Conservation (phyloP, 768 basidiomycete genomes). For the Gyrodon lividus region DNA sequence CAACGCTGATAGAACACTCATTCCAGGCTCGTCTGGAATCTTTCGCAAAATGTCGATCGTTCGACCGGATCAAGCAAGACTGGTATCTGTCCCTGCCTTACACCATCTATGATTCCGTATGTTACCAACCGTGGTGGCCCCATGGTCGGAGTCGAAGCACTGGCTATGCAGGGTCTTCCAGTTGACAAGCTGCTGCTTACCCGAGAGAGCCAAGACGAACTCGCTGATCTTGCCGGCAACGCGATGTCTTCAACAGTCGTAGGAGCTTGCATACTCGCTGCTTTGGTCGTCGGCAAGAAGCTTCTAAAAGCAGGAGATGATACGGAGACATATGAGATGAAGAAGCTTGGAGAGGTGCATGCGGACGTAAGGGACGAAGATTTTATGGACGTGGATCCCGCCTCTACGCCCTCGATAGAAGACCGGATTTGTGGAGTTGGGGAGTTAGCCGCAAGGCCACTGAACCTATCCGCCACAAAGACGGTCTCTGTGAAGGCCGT, state of each 20-base stretch:
- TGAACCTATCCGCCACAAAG: constrained; percentile 65
- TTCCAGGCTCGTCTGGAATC: constrained; percentile 85
- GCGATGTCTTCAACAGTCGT: constrained; percentile 98
- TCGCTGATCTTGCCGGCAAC: constrained; percentile 93
- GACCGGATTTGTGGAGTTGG: constrained; percentile 74
- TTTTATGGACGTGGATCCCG: constrained; percentile 49
- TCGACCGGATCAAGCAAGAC: constrained; percentile 76
- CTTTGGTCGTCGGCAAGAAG: constrained; percentile 64
- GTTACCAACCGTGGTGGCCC: constrained; percentile 95
- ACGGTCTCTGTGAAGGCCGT: constrained; percentile 50
- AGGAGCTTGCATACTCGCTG: constrained; percentile 83
- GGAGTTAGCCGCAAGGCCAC: constrained; percentile 54
- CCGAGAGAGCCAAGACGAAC: constrained; percentile 88
- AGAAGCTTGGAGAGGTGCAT: constrained; percentile 39
- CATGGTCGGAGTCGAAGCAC: constrained; percentile 89
- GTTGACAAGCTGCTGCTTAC: constrained; percentile 90
- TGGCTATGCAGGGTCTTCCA: constrained; percentile 93
- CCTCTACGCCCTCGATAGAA: constrained; percentile 30
- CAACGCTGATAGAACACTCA: constrained; percentile 1
- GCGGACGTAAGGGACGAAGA: constrained; percentile 33
- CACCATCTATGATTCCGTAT: constrained; percentile 95
- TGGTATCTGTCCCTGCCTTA: constrained; percentile 90
- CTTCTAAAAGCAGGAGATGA: constrained; percentile 70
- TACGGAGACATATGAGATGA: constrained; percentile 65
- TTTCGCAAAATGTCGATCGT: constrained; percentile 95